Base-by-base conservation (phyloP, 805 yeast genomes). In the Isabelozyma rhagii region DNA sequence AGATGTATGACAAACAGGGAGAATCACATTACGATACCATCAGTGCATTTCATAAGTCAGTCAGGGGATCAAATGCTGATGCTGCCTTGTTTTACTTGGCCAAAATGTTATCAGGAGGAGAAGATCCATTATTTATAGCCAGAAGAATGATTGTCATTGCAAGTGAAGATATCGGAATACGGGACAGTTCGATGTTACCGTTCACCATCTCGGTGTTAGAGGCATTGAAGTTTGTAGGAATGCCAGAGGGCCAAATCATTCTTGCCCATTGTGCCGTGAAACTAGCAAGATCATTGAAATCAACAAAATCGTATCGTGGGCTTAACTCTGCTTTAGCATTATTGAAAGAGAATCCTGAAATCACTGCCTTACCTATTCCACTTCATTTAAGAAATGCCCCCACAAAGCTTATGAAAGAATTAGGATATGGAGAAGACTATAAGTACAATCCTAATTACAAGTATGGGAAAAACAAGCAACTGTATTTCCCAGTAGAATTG, bases 11-110 rank as follows among this genome's bases (percentile, higher is more conserved):
- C 65, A 76, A 89, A 44, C 84, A 82, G 34, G 97, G 97, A 1
- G 99, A 94, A 58, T 82, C 83, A 4, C 99, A 94, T 65, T 94
- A 94, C 66, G 99, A 94, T 64, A 82, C 96, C 1, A 94, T 94
- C 6, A 88, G 96, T 11, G 99, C 99, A 1, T 87, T 94, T 56
- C 99, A 94, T 69, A 94, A 94, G 61, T 81, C 96, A 0, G 81
- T 94, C 0, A 76, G 99, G 50, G 99, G 99, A 0, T 80, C 89
- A 0, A 85, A 93, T 59, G 85, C 92, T 0, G 89, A 94, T 69
- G 98, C 97, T 0, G 85, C 98, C 0, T 69, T 94, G 52, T 92
- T 84, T 64, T 94, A 94, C 61, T 69, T 94, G 17, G 93, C 85
- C 0, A 77, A 91, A 44, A 94, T 94, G 99, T 73, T 94, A 1